phyloP scores from a whole-genome alignment of 805 yeast genomes.

The Metschnikowia cubensis region DNA sequence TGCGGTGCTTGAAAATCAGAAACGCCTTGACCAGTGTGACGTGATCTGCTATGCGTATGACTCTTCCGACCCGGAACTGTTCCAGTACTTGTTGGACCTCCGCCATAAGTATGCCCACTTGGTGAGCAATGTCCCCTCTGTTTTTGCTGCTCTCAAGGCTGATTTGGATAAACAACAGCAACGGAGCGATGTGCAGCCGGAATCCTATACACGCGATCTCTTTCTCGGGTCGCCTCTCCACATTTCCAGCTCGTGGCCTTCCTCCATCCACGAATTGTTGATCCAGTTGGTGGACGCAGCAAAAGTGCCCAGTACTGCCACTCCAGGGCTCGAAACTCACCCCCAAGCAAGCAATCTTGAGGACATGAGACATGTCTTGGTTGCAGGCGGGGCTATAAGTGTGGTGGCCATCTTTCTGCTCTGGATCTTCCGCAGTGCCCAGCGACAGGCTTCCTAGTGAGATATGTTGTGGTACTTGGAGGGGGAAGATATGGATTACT shows the following conservation, averaged over 20 bases:
- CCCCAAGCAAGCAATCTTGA: conserved; percentile 56
- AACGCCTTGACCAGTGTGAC: conserved; percentile 78
- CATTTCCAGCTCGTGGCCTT: conserved; percentile 84
- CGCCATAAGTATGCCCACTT: conserved; percentile 54
- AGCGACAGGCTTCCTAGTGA: conserved; percentile 1
- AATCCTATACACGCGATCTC: conserved; percentile 67
- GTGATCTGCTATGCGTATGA: conserved; percentile 88
- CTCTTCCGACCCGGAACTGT: conserved; percentile 93
- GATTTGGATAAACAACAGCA: conserved; percentile 96
- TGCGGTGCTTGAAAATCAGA: conserved; percentile 69
- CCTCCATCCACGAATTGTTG: conserved; percentile 80
- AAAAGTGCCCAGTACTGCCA: conserved; percentile 66
- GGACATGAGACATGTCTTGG: conserved; percentile 47
- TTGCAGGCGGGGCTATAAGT: conserved; percentile 69
- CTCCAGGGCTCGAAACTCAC: conserved; percentile 64
- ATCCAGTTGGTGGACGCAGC: conserved; percentile 89
- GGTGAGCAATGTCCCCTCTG: conserved; percentile 66
- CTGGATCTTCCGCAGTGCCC: conserved; percentile 52
- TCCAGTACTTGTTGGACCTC: conserved; percentile 74
- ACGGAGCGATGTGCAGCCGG: conserved; percentile 81
- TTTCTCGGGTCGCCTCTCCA: conserved; percentile 80
- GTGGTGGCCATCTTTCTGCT: conserved; percentile 60
- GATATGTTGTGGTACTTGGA: too few species aligned
- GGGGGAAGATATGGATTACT: too few species aligned
- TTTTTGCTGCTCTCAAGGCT: conserved; percentile 90